Percentiles rank a stretch among this genome's conserved stretches.
These are phyloP conservation scores for Globisporangium okanoganense DNA, from an alignment of 352 stramenopile genomes.

Conservation along the genomic window DNA sequence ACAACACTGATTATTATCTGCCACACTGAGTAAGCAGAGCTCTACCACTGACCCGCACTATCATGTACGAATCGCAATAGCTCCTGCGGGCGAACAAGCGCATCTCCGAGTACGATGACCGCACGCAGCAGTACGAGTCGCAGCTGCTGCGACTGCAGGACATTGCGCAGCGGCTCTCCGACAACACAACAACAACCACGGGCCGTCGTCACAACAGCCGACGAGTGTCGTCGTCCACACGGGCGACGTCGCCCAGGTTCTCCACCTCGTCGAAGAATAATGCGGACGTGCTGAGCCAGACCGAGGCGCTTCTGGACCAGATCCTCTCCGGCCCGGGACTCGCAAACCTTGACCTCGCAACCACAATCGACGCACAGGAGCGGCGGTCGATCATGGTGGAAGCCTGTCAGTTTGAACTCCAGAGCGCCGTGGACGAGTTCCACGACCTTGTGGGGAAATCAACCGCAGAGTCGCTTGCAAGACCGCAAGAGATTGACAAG, in stretches of 20 bases:
- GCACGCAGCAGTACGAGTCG: conserved; percentile 39
- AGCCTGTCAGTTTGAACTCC: conserved; percentile 56
- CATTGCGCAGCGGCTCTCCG: conserved; percentile 22
- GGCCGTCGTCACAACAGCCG: conserved; percentile 2
- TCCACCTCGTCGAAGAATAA: conserved; percentile 35
- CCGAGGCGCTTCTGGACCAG: conserved; percentile 42
- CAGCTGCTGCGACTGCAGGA: conserved; percentile 40
- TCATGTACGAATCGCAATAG: conserved; percentile 14
- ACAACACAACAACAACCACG: conserved; percentile 16
- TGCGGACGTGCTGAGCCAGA: conserved; percentile 52
- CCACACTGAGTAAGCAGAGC: background rate
- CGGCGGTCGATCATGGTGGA: conserved; percentile 53
- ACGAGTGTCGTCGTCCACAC: background rate
- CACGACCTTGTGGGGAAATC: conserved; percentile 29
- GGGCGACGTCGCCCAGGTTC: conserved; percentile 15
- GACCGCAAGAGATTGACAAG: background rate
- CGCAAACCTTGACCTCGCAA: conserved; percentile 24
- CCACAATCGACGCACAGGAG: conserved; percentile 38
- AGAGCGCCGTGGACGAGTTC: conserved; percentile 59
- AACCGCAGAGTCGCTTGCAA: background rate
- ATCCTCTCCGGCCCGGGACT: conserved; percentile 39
- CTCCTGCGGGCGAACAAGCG: conserved; percentile 43
- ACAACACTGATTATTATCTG: background rate
- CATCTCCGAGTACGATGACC: conserved; percentile 45
- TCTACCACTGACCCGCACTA: background rate